Evolutionary conservation across 306 rosid genomes (phyloP), one percentile per base, ranked within the genome.

Genomic region (Casuarina equisetifolia): DNA sequence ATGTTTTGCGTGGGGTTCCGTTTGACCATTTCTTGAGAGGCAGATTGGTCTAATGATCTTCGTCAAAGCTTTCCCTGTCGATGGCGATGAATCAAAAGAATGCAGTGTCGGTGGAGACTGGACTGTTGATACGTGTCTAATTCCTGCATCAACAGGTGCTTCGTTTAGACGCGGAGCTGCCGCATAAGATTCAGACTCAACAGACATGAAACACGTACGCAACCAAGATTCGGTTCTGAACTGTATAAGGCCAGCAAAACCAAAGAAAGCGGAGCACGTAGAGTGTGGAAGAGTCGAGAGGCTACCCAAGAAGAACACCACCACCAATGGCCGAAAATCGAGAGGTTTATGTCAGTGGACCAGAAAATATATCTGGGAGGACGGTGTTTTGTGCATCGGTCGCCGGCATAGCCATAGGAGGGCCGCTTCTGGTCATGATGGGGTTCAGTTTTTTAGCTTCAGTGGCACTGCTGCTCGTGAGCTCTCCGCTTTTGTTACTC

Each of bases 391-490:
- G 15, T 1, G 66, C 46, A 63, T 49, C 70, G 40, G 42, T 67
- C 19, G 64, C 20, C 1, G 80, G 74, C 4, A 6, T 74, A 9
- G 76, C 76, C 55, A 76, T 79, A 52, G 79, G 80, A 74, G 80
- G 71, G 19, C 68, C 80, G 2, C 79, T 80, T 58, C 11, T 84
- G 51, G 74, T 63, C 15, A 73, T 74, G 82, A 77, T 77, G 80
- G 80, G 80, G 45, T 74, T 80, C n/a, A 73, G 75, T 66, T 50
- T 84, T 46, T 20, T 77, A 69, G 87, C 82, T 3, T 74, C 87
- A 0, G 20, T 68, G 40, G 40, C 67, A 10, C 82, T 80, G 8
- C 39, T 84, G 8, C 66, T 84, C 2, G 57, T 84, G 46, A 73
- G 32, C 57, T 77, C 74, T 0, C 87, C 77, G 0, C 77, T 84